Evolutionary conservation across 805 yeast species (phyloP), one percentile per base, ranked within the genome.

Genomic region (Trichomonascus vanleenenianus): DNA sequence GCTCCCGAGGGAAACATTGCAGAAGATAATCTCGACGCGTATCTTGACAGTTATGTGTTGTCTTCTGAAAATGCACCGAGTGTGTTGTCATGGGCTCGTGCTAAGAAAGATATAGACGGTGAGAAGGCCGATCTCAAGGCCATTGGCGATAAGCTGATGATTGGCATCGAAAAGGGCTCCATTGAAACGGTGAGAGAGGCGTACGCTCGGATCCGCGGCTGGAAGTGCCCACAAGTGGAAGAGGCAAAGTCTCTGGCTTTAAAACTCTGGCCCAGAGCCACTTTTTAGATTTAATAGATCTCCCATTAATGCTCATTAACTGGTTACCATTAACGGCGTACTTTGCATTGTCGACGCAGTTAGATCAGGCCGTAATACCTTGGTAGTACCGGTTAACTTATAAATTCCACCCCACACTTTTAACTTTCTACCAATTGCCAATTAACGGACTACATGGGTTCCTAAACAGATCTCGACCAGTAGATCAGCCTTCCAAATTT

Each of bases 71-170:
- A 15, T 22, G 45, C 50, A 1, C 30, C n/a, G 3, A 43, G 51
- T 14, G 40, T 54, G 4, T 41, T 59, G 20, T 54, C 50, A 36
- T 62, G 64, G 64, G 50, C 54, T 12, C 42, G 42, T 14, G 53
- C 61, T n/a, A 56, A 56, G 40, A 41, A 41, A 31, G 50, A 49
- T 12, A 33, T 48, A 12, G 27, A 22, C 27, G 50, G 47, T 16
- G 50, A 46, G 14, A 34, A 15, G 34, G n/a, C 37, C 14, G 37
- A 22, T 22, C 27, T 22, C 27, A 22, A 22, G 27, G 27, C 27
- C 8, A 22, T 22, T 22, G 27, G 27, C 27, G 27, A 22, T 5
- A 22, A 22, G 27, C 27, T 22, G 7, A 22, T 22, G 27, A 8
- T 22, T 8, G 27, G 27, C 27, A 22, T 22, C 8, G 27, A 22